Base-by-base conservation (phyloP, 1,139 yeast species). In the Petasospora fabianii region DNA sequence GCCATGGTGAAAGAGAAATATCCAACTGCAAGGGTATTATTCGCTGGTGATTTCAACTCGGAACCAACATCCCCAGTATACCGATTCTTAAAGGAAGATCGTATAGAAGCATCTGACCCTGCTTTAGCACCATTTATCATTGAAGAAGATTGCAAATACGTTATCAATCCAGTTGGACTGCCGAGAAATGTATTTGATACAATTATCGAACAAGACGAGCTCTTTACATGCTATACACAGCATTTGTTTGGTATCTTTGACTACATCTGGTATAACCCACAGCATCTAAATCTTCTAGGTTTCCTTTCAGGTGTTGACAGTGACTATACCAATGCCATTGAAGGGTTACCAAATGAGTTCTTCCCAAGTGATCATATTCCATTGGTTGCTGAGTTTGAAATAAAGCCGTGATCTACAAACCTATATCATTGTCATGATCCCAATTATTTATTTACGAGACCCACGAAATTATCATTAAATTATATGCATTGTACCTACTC, bases 311-410 rank as follows among this genome's bases (percentile, higher is more conserved):
- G 82, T 44, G 77, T 84, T 32, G 96, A 87, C 58, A 75, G 74
- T 29, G 77, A 77, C 12, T 92, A 90, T 60, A 67, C 81, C 24
- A 65, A 71, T 35, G 75, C 75, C 40, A 77, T 81, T 44, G 77
- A 84, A 55, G 98, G 97, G 2, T 75, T 92, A 60, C 98, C 98
- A 6, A 87, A 86, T 58, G 82, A 83, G 10, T 80, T 84, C 54
- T 85, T 83, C 65, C 97, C 97, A 19, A 85, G 96, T 34, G 97
- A 90, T 63, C 97, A 90, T 63, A 80, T 90, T 51, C 92, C 96
- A 7, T 67, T 90, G 44, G 78, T 86, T 33, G 73, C 88, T 15
- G 81, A 80, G 57, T 80, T 88, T 55, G 81, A 78, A 53, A 77
- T 82, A 60, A 77, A 73, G 55, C n/a, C n/a, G n/a, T n/a, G n/a